These are phyloP conservation scores for Elongisporangium undulatum DNA, from an alignment of 352 stramenopile genomes.

Conservation along the genomic window DNA sequence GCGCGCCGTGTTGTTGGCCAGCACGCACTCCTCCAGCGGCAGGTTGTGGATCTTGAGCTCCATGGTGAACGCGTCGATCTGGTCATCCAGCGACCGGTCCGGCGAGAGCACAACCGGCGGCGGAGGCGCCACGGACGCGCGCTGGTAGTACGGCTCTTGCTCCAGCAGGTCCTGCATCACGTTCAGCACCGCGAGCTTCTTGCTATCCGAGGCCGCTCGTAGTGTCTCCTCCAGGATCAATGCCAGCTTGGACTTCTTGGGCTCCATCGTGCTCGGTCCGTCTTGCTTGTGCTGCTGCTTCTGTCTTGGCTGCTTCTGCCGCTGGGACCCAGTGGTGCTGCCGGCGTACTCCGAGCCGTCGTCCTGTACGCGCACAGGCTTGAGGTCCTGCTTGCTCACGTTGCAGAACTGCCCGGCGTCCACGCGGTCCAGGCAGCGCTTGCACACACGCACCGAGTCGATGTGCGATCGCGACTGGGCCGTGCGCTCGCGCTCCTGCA, in stretches of 20 bases:
- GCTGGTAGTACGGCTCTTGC: background rate
- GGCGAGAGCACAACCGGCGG: background rate
- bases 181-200: background rate
- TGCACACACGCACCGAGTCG: constrained; percentile 36
- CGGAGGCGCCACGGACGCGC: background rate
- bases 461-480: constrained; percentile 13
- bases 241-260: background rate
- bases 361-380: background rate
- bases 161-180: background rate
- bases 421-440: constrained; percentile 37
- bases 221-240: background rate
- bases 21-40: constrained; percentile 29
- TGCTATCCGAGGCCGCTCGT: background rate
- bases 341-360: background rate
- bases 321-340: background rate
- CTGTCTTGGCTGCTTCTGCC: background rate
- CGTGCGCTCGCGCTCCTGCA: constrained; percentile 33
- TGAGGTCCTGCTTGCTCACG: constrained; percentile 30
- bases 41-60: constrained; percentile 2
- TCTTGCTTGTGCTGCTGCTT: background rate
- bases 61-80: background rate
- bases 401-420: constrained; percentile 33
- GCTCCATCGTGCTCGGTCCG: background rate
- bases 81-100: background rate
- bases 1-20: constrained; percentile 44